phyloP scores from a whole-genome alignment of 176 grass and related monocot genomes.

The Cymbopogon citratus region DNA sequence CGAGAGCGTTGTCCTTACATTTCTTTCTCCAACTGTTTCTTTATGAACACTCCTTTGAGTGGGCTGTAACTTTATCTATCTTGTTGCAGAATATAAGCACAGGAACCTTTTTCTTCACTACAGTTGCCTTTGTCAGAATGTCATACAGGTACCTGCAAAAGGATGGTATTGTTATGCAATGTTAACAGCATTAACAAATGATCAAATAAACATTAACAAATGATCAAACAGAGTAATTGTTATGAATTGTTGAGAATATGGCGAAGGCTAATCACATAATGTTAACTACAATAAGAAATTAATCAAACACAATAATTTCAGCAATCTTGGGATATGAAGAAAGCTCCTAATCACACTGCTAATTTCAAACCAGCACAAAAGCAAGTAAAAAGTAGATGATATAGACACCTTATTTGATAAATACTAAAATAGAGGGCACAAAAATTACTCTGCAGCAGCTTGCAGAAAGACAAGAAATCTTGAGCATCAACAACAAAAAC shows the following conservation, averaged over 20 bases:
- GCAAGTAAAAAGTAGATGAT: not conserved
- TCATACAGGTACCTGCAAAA: constrained; percentile 82
- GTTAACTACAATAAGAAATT: too few relatives aligned
- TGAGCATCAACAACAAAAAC: constrained; percentile 83
- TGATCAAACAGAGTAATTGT: not conserved
- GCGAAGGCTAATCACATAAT: too few relatives aligned
- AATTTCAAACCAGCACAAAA: constrained; percentile 4
- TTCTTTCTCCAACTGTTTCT: constrained; percentile 96
- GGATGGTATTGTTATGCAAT: not conserved
- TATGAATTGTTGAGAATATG: not conserved
- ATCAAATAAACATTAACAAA: not conserved
- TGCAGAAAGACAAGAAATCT: constrained; percentile 82
- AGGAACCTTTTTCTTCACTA: constrained; percentile 75
- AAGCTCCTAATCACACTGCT: not conserved
- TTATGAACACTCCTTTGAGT: constrained; percentile 97
- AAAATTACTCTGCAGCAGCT: constrained; percentile 78
- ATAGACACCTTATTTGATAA: not conserved
- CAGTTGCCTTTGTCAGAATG: constrained; percentile 66
- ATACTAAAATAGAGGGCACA: not conserved
- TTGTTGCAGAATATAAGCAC: constrained; percentile 93
- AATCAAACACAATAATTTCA: too few relatives aligned
- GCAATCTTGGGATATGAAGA: not conserved
- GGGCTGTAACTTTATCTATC: constrained; percentile 94
- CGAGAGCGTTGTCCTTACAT: constrained; percentile 45
- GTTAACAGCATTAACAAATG: not conserved